These are phyloP conservation scores for Ilex asprella DNA, from an alignment of 257 asterid species.

Conservation along the genomic window DNA sequence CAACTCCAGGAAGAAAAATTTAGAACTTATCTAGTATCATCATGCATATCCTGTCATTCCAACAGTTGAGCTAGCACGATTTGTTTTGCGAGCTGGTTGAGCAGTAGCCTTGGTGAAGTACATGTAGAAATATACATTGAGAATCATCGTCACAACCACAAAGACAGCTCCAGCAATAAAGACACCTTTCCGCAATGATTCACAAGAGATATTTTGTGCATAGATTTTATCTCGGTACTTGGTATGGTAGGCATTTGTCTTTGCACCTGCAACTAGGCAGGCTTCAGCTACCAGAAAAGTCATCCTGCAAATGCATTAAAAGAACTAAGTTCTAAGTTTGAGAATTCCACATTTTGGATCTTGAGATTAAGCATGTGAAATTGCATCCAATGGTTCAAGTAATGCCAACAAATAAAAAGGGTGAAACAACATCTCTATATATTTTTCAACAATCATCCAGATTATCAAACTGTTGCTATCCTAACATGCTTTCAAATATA, in stretches of 20 bases:
- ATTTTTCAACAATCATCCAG: too few relatives aligned
- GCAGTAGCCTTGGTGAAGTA: slow-evolving; percentile 73
- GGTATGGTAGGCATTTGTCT: slow-evolving; percentile 73
- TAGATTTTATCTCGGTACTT: slow-evolving; percentile 50
- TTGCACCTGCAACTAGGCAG: slow-evolving; percentile 71
- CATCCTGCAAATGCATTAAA: slow-evolving; percentile 37
- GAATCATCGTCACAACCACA: slow-evolving; percentile 67
- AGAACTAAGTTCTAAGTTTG: too few relatives aligned
- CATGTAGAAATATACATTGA: slow-evolving; percentile 64
- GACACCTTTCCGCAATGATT: slow-evolving; percentile 68
- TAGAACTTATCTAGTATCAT: not conserved
- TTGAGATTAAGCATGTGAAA: too few relatives aligned
- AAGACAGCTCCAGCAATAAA: slow-evolving; percentile 95
- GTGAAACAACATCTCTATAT: too few relatives aligned
- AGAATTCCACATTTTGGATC: too few relatives aligned
- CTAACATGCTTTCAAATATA: too few relatives aligned
- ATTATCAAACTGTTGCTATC: too few relatives aligned
- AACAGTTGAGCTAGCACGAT: slow-evolving; percentile 36
- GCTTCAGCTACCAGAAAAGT: slow-evolving; percentile 76
- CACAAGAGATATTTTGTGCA: slow-evolving; percentile 66
- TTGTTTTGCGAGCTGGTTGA: slow-evolving; percentile 48
- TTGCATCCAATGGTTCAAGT: too few relatives aligned
- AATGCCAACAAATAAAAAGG: too few relatives aligned
- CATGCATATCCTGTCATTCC: slow-evolving; percentile 53
- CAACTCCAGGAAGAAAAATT: not conserved